Base-by-base conservation (phyloP, 371 early-diverging fungal species). In the Mucor ambiguus region DNA sequence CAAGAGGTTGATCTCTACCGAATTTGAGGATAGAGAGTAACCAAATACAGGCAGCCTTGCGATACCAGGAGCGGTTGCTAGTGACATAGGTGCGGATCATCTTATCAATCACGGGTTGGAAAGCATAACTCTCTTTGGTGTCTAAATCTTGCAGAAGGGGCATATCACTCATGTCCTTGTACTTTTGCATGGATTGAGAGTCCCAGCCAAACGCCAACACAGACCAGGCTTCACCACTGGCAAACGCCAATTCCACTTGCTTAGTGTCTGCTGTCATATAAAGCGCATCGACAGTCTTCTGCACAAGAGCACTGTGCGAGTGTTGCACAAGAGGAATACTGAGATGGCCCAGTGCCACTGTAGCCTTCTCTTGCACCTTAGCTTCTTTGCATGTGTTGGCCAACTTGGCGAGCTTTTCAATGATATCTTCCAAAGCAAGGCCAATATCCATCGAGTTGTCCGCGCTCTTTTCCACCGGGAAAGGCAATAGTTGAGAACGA, bases 11-110 rank as follows among this genome's bases (percentile, higher is more conserved):
- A 8, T 66, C 75, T 26, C 87, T 85, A 62, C 90, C 92, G 65
- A 90, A 92, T 67, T 94, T 95, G 58, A 94, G 86, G 12, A 96
- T 63, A 4, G 93, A 91, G 30, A 95, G 75, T 16, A 94, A 75
- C 95, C 97, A 96, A 22, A 95, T 87, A 54, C 90, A 93, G 0
- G 91, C 89, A 2, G 92, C 92, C 73, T 95, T 95, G 20, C 92
- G 77, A 37, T 85, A 87, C 65, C 89, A 85, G 0, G 89, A 73
- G 18, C 87, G 87, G 35, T 81, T 85, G 64, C 85, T 69, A 32
- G 69, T 52, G 46, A 81, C 84, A 79, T 81, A 69, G n/a, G 66
- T 49, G 12, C 80, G 73, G 29, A 91, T 76, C 33, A 90, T 80
- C 26, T 82, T 85, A 14, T 84, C 78, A 22, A 93, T 60, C 3